Evolutionary conservation across 2,329 filamentous ascomycete species (phyloP), one percentile per base, ranked within the genome.

Genomic region (Grosmannia penicillata): DNA sequence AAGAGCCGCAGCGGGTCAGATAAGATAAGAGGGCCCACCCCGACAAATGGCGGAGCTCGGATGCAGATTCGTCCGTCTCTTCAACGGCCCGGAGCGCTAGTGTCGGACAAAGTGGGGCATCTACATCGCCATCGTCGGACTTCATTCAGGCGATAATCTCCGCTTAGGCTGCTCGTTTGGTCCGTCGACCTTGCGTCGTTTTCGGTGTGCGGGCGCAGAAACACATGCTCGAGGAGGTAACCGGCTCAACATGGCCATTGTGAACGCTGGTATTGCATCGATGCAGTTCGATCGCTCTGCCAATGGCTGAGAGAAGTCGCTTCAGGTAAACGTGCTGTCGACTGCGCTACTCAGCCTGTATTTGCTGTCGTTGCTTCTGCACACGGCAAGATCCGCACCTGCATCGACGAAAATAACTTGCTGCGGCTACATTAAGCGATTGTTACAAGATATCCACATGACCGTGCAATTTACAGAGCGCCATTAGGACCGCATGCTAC

Each of bases 111-210:
- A n/a, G n/a, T n/a, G n/a, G n/a, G n/a, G n/a, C n/a, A n/a, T n/a
- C n/a, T n/a, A n/a, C n/a, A n/a, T n/a, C n/a, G n/a, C n/a, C n/a
- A n/a, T n/a, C n/a, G n/a, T n/a, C n/a, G n/a, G n/a, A n/a, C n/a
- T n/a, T n/a, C n/a, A n/a, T n/a, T n/a, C n/a, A n/a, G n/a, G n/a
- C n/a, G n/a, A n/a, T n/a, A n/a, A n/a, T n/a, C n/a, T n/a, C n/a
- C n/a, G n/a, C n/a, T n/a, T n/a, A n/a, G n/a, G 19, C 21, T 33
- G 13, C 50, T 66, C 24, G 64, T 68, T 3, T 70, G 65, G 64
- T 28, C 54, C 21, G 46, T 71, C 3, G 65, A 71, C 45, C 56
- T 69, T 45, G 48, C 45, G 5, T 56, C 50, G 19, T 66, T 65
- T 43, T 54, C 4, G 62, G 57, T 11, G 56, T 69, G 25, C 47